These are phyloP conservation scores for Phialophora verrucosa DNA, from an alignment of 2,329 filamentous ascomycete species.

Conservation along the genomic window DNA sequence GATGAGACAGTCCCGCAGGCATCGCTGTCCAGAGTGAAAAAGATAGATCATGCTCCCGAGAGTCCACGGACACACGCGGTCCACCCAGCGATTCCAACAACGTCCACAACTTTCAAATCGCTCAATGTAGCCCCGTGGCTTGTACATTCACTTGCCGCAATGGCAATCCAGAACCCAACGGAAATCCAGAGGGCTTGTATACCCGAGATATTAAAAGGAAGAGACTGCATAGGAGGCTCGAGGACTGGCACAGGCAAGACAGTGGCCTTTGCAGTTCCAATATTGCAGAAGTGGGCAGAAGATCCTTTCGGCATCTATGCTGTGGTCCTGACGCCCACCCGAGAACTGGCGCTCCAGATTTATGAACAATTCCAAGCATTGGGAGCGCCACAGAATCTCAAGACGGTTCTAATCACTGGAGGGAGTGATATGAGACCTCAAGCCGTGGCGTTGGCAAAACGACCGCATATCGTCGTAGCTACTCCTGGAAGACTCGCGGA, in stretches of 20 bases:
- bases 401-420: constrained; percentile 86
- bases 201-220: constrained; percentile 85
- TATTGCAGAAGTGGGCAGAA: constrained; percentile 89
- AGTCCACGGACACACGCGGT: neutral
- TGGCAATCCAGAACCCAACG: constrained; percentile 87
- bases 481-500: constrained; percentile 93
- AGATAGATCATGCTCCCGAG: neutral
- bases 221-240: constrained; percentile 93
- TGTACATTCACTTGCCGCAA: constrained; percentile 73
- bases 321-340: constrained; percentile 84
- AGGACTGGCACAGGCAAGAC: constrained; percentile 97
- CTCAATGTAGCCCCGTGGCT: constrained; percentile 85
- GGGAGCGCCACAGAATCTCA: constrained; percentile 83
- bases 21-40: constrained; percentile 29
- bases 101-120: constrained; percentile 69
- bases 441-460: constrained; percentile 78
- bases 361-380: constrained; percentile 96
- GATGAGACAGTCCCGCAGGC: neutral
- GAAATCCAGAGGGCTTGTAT: constrained; percentile 93
- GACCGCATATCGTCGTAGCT: constrained; percentile 91
- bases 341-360: constrained; percentile 93
- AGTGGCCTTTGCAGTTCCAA: constrained; percentile 91
- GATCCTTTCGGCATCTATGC: constrained; percentile 92
- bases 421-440: constrained; percentile 91
- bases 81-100: constrained; percentile 18